Base-by-base conservation (phyloP, 1,139 yeast genomes). In the Pneumocystis sp. region DNA sequence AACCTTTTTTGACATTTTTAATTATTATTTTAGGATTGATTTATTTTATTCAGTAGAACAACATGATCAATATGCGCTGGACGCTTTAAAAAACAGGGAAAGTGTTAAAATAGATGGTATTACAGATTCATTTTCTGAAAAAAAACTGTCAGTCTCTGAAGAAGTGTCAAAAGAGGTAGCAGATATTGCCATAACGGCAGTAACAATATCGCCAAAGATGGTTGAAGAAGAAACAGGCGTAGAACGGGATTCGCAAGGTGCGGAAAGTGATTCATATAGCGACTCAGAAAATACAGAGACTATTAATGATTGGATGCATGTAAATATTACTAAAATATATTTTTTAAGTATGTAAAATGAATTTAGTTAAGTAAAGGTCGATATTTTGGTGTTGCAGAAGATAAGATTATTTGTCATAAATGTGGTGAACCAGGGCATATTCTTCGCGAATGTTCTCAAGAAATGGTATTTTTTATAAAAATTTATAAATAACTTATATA, bases 371-470 rank as follows among this genome's bases (percentile, higher is more conserved):
- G 63, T 19, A 62, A 64, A 34, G 67, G 67, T 17, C 61, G 67
- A 25, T 65, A 65, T 62, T 65, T 65, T 39, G 67, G 66, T 37
- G 45, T 8, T n/a, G 39, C 40, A n/a, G n/a, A 61, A 10, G 60
- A 60, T 25, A 65, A 62, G 1, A 61, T 56, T 15, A 42, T 61
- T 10, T 65, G 67, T 44, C 67, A 65, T 59, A 65, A 65, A 35
- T 65, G 67, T 44, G 63, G 61, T 21, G 64, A 63, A 34, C 42
- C 62, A 6, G 67, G 67, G 2, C 67, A 65, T 61, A 65, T 62
- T 62, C 39, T 44, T 12, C 62, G 61, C 40, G 64, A 63, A 35
- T 65, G 67, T 39, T 64, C 65, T 6, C 31, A 25, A 50, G 57
- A 50, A 50, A 50, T 50, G 57, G 57, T 50, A 50, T 50, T 50